Percentiles rank a stretch among this genome's conserved stretches.
phyloP scores from a whole-genome alignment of 2,329 filamentous ascomycete species.

The Aspergillus costaricaensis region DNA sequence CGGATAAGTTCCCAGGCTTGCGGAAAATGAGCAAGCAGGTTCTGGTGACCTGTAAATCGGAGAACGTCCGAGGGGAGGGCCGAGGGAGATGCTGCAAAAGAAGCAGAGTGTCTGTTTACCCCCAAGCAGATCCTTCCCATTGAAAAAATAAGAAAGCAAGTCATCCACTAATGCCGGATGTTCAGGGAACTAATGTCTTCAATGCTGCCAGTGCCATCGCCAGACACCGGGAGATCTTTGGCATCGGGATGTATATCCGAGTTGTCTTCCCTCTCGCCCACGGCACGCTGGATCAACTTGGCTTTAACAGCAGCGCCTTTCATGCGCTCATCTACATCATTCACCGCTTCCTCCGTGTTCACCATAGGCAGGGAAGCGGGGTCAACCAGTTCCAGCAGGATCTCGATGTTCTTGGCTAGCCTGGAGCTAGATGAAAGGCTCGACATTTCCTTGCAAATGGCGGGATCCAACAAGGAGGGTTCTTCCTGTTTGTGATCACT shows the following conservation, averaged over 20 bases:
- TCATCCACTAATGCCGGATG: slow-evolving; percentile 36
- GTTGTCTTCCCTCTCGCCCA: slow-evolving; percentile 50
- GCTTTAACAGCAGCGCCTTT: slow-evolving; percentile 81
- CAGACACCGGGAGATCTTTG: slow-evolving; percentile 31
- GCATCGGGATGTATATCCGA: slow-evolving; percentile 29
- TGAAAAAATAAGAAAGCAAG: not conserved
- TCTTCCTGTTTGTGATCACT: slow-evolving; percentile 16
- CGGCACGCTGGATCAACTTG: slow-evolving; percentile 78
- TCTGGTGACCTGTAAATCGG: not conserved
- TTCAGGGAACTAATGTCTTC: slow-evolving; percentile 50
- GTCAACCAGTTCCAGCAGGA: slow-evolving; percentile 76
- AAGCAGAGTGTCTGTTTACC: not conserved
- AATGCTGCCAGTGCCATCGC: slow-evolving; percentile 47
- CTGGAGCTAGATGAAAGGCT: slow-evolving; percentile 60
- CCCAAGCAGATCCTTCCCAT: not conserved
- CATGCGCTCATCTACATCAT: slow-evolving; percentile 85
- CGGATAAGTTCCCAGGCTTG: not conserved
- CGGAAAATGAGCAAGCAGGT: not conserved
- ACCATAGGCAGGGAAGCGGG: slow-evolving; percentile 73
- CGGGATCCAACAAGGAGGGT: slow-evolving; percentile 28
- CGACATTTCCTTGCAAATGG: slow-evolving; percentile 45
- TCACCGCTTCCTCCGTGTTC: slow-evolving; percentile 86
- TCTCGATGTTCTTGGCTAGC: slow-evolving; percentile 73
- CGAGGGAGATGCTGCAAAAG: not conserved
- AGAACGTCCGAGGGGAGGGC: slow-evolving; percentile 2